Conservation (phyloP, 176 grass and related monocot species). For the Lolium rigidum region DNA sequence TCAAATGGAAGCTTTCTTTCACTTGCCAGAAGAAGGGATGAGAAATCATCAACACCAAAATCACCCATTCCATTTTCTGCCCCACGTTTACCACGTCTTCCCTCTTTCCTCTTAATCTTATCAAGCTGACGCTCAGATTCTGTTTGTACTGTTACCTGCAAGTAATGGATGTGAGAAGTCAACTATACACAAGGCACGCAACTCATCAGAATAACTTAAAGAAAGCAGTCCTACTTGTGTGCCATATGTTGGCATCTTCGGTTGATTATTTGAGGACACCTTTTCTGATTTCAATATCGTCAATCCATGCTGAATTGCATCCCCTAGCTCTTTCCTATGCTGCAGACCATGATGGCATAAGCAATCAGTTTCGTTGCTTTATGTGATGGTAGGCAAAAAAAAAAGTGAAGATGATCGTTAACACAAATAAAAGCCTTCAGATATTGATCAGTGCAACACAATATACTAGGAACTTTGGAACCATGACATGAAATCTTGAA, state of each 20-base stretch:
- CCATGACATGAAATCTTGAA: not conserved
- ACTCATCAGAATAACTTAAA: slow-evolving; percentile 23
- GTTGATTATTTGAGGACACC: slow-evolving; percentile 72
- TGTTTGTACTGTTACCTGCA: slow-evolving; percentile 90
- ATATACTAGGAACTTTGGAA: slow-evolving; percentile 28
- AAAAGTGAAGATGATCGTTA: slow-evolving; percentile 10
- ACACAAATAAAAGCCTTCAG: slow-evolving; percentile 19
- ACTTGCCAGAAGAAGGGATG: slow-evolving; percentile 81
- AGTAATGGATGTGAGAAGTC: slow-evolving; percentile 32
- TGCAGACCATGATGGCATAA: slow-evolving; percentile 47
- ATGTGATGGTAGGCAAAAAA: not conserved
- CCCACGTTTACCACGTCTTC: slow-evolving; percentile 71
- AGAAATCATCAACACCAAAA: slow-evolving; percentile 73
- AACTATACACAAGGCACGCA: slow-evolving; percentile 22
- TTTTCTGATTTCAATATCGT: slow-evolving; percentile 92
- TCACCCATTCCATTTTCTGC: slow-evolving; percentile 66
- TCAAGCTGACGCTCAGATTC: slow-evolving; percentile 90
- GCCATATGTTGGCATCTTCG: slow-evolving; percentile 97
- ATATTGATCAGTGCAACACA: not conserved
- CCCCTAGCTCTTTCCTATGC: slow-evolving; percentile 90
- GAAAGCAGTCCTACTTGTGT: slow-evolving; percentile 71
- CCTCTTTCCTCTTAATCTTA: slow-evolving; percentile 93
- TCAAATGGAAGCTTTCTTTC: slow-evolving; percentile 86
- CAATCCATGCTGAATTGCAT: slow-evolving; percentile 89
- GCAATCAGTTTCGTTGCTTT: slow-evolving; percentile 29